Percentiles rank a stretch among this genome's conserved stretches.
Evolutionary conservation across 177 flowering plant genomes (phyloP).

Genomic region (Vitis hybrid): DNA sequence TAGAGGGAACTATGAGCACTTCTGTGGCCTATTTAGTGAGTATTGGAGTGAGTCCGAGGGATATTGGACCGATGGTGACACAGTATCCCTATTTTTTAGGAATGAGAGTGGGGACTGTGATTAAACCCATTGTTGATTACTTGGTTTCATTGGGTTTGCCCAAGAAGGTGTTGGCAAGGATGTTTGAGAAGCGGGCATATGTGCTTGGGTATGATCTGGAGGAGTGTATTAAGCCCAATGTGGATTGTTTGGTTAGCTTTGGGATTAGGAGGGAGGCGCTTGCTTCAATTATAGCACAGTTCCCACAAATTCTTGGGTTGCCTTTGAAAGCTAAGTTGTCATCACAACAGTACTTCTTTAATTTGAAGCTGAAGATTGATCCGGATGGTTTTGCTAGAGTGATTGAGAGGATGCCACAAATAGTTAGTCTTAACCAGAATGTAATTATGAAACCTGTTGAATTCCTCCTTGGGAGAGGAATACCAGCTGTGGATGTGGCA

Average conservation of each 20-base stretch:
- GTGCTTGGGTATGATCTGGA: slow-evolving; percentile 74
- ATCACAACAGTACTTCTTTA: slow-evolving; percentile 73
- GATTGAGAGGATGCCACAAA: slow-evolving; percentile 87
- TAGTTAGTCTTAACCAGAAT: slow-evolving; percentile 67
- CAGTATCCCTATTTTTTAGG: slow-evolving; percentile 77
- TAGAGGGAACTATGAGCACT: slow-evolving; percentile 97
- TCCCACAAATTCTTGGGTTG: slow-evolving; percentile 75
- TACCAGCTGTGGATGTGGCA: slow-evolving; percentile 56
- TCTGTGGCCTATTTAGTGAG: slow-evolving; percentile 87
- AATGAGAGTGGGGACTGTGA: slow-evolving; percentile 86
- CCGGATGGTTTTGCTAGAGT: slow-evolving; percentile 73
- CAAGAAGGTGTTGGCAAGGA: slow-evolving; percentile 67
- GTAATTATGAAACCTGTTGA: slow-evolving; percentile 76
- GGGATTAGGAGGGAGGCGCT: slow-evolving; percentile 59
- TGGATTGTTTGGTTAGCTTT: slow-evolving; percentile 76
- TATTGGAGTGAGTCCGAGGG: slow-evolving; percentile 80
- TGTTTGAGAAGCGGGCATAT: slow-evolving; percentile 83
- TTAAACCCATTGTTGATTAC: slow-evolving; percentile 80
- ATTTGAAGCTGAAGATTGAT: slow-evolving; percentile 76
- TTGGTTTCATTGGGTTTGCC: slow-evolving; percentile 78
- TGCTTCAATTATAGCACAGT: slow-evolving; percentile 66
- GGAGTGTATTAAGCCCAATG: slow-evolving; percentile 75
- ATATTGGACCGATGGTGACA: slow-evolving; percentile 89
- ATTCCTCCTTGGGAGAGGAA: slow-evolving; percentile 64
- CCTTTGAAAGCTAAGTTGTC: slow-evolving; percentile 86